Evolutionary conservation across 2,329 filamentous ascomycete species (phyloP), one percentile per base, ranked within the genome.

Genomic region (Cordyceps javanica): DNA sequence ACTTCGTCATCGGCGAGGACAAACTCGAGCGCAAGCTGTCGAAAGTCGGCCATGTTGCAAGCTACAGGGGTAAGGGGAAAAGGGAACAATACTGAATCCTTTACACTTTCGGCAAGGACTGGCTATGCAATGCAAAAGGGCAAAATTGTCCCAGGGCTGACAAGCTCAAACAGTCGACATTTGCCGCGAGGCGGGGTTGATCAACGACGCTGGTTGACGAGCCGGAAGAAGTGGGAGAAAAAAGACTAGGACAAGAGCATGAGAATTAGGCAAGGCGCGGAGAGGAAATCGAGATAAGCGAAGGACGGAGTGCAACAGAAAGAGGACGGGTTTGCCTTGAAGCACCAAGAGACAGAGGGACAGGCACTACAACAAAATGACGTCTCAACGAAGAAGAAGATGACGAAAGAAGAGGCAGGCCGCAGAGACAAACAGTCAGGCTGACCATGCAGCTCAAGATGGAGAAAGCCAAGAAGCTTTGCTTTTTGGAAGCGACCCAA

Each of bases 11-110:
- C 79, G 9, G 77, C 72, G 41, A 82, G 76, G 59, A 82, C 79
- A 66, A 78, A 82, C 61, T 80, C 75, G 55, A 82, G 69, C 34
- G 80, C 80, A 62, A 81, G 74, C 62, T 80, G 77, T 62, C 76
- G 74, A 62, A 82, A 76, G 64, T 73, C 74, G 52, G 77, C 74
- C 80, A 82, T 82, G 64, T 2, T 53, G 49, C 30, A 28, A 28
- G 48, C 30, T 23, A 45, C 41, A 39, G 23, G 16, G 8, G n/a
- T 32, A 34, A 48, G 21, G n/a, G 34, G 23, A 1, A 38, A 57
- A 28, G 5, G 32, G 19, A n/a, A 46, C 21, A 6, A 36, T 5
- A 45, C 6, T 6, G 7, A 42, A 28, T n/a, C 34, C 23, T n/a
- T 30, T 14, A 19, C 1, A 34, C 44, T 42, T n/a, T 26, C 30